phyloP scores from a whole-genome alignment of 257 asterid species.

The Knoxia roxburghii region DNA sequence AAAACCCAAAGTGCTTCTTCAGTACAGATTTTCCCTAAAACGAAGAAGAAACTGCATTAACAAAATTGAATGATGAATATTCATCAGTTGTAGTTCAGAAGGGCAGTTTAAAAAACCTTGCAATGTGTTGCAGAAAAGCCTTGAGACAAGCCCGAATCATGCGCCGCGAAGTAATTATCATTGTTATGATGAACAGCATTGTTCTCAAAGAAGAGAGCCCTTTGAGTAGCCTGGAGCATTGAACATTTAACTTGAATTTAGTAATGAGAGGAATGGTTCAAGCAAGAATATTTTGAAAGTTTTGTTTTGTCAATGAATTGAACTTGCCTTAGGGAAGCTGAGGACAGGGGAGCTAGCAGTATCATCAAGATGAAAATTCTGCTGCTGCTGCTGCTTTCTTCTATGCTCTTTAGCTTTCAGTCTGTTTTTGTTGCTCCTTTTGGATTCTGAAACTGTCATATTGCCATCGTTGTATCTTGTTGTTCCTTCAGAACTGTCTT shows the following conservation, averaged over 20 bases:
- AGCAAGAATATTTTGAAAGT: too few species aligned
- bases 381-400: slow-evolving; percentile 21
- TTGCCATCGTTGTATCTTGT: slow-evolving; percentile 15
- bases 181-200: slow-evolving; percentile 35
- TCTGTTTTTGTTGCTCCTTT: slow-evolving; percentile 24
- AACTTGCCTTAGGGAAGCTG: slow-evolving; percentile 47
- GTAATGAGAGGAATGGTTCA: too few species aligned
- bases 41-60: background rate
- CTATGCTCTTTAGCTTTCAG: slow-evolving; percentile 23
- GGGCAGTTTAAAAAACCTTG: slow-evolving; percentile 33
- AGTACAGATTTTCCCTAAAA: slow-evolving; percentile 54
- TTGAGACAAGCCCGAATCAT: slow-evolving; percentile 31
- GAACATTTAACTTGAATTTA: background rate
- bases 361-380: slow-evolving; percentile 63
- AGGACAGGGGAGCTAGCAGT: slow-evolving; percentile 79
- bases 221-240: slow-evolving; percentile 13
- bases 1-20: slow-evolving; percentile 50
- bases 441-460: slow-evolving; percentile 16
- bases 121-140: slow-evolving; percentile 37
- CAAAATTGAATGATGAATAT: background rate
- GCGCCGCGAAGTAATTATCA: slow-evolving; percentile 26
- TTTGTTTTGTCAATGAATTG: background rate
- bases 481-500: slow-evolving; percentile 19
- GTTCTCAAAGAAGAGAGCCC: slow-evolving; percentile 30
- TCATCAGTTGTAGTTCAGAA: background rate